Percentiles rank a stretch among this genome's conserved stretches.
Evolutionary conservation across 2,329 filamentous ascomycete species (phyloP).

Genomic region (Ophiostoma sp.): DNA sequence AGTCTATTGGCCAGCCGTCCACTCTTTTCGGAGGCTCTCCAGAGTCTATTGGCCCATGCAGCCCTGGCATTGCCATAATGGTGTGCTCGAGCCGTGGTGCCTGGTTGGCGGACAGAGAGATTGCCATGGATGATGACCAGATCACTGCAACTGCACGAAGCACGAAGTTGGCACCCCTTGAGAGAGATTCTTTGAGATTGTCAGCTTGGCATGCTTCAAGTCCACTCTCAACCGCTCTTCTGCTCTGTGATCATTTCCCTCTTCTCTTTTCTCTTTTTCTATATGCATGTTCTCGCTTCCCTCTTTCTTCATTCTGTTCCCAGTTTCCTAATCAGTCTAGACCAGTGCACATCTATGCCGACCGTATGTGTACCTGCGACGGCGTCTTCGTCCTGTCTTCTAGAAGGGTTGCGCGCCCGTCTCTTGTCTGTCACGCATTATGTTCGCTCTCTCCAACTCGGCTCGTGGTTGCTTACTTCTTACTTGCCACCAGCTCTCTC

Average conservation of each 20-base stretch:
- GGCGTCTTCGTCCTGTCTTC: not conserved
- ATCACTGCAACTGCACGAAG: not conserved
- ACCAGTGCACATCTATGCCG: not conserved
- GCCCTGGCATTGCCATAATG: not conserved
- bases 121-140: not conserved
- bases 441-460: not conserved
- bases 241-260: not conserved
- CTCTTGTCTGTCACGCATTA: not conserved
- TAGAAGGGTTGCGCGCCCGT: not conserved
- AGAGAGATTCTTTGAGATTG: not conserved
- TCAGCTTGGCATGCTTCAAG: not conserved
- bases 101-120: not conserved
- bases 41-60: too few relatives aligned
- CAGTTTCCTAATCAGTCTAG: not conserved
- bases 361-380: not conserved
- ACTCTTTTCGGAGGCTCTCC: not conserved
- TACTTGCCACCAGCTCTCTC: too few relatives aligned
- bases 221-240: not conserved
- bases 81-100: not conserved
- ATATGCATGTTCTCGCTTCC: not conserved
- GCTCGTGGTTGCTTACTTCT: not conserved
- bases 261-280: not conserved
- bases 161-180: not conserved
- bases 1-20: not conserved
- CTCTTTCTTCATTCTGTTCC: not conserved